Conservation (phyloP, 2,329 filamentous ascomycete genomes). For the Sordariomycetes sp. region DNA sequence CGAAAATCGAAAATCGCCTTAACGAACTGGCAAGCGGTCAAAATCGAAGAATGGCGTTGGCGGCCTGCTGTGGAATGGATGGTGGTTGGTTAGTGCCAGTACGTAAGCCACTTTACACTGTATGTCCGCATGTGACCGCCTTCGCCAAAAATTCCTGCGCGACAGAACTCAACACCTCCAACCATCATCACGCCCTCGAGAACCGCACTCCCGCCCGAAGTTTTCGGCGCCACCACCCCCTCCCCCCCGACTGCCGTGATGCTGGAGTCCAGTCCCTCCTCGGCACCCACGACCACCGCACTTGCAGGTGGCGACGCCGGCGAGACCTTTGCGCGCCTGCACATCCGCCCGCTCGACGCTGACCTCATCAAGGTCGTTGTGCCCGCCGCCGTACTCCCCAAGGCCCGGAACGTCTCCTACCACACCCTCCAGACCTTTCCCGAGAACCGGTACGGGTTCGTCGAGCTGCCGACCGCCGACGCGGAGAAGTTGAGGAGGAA, state of each 20-base stretch:
- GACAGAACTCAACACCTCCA: not conserved
- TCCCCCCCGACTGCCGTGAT: not conserved
- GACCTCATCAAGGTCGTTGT: conserved; percentile 64
- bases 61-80: not conserved
- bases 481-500: conserved; percentile 89
- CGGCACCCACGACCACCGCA: not conserved
- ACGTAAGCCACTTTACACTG: not conserved
- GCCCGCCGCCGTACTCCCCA: conserved; percentile 52
- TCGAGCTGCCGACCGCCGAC: conserved; percentile 70
- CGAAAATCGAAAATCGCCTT: too few species aligned
- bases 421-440: conserved; percentile 80
- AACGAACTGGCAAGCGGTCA: too few species aligned
- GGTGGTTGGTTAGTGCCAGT: not conserved
- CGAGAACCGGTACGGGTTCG: conserved; percentile 80
- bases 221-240: not conserved
- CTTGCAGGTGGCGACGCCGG: not conserved
- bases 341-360: conserved; percentile 78
- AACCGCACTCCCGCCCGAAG: not conserved
- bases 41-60: too few species aligned
- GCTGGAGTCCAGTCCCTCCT: not conserved
- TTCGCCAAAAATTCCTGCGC: not conserved
- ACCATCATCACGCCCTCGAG: not conserved
- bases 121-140: not conserved
- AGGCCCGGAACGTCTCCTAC: conserved; percentile 75
- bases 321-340: conserved; percentile 33